Evolutionary conservation across 371 early-diverging fungal genomes (phyloP).

Genomic region (Choanephora cucurbitarum): DNA sequence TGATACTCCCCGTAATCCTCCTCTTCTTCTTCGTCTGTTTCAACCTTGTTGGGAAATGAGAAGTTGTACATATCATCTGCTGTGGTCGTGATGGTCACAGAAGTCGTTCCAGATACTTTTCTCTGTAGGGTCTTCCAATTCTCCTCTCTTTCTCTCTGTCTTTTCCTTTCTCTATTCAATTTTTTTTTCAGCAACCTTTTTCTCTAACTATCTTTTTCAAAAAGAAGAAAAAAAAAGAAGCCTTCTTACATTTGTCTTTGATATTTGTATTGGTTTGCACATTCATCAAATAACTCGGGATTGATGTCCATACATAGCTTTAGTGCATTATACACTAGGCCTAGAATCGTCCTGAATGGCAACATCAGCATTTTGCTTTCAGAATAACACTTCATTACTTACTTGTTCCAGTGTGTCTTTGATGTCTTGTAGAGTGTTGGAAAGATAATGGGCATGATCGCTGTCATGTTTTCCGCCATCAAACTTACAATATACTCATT

Average conservation of each 20-base stretch:
- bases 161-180: constrained; percentile 73
- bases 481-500: constrained; percentile 94
- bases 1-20: constrained; percentile 13
- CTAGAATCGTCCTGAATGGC: constrained; percentile 77
- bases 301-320: constrained; percentile 92
- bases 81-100: constrained; percentile 23
- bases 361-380: background rate
- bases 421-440: constrained; percentile 88
- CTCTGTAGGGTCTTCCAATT: constrained; percentile 80
- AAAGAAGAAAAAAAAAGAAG: background rate
- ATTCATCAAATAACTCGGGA: constrained; percentile 88
- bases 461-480: constrained; percentile 86
- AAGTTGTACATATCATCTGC: constrained; percentile 19
- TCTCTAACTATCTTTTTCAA: background rate
- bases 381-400: constrained; percentile 9
- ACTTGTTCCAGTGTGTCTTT: constrained; percentile 96
- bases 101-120: constrained; percentile 49
- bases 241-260: constrained; percentile 75
- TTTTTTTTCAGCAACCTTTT: background rate
- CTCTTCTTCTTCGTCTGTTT: constrained; percentile 14
- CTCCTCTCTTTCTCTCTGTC: constrained; percentile 84
- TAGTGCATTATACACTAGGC: constrained; percentile 87
- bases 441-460: constrained; percentile 93
- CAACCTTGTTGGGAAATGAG: constrained; percentile 35
- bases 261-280: constrained; percentile 72